Evolutionary conservation across 129 eudicot species (phyloP).

Genomic region (Pulicaria dysenterica): DNA sequence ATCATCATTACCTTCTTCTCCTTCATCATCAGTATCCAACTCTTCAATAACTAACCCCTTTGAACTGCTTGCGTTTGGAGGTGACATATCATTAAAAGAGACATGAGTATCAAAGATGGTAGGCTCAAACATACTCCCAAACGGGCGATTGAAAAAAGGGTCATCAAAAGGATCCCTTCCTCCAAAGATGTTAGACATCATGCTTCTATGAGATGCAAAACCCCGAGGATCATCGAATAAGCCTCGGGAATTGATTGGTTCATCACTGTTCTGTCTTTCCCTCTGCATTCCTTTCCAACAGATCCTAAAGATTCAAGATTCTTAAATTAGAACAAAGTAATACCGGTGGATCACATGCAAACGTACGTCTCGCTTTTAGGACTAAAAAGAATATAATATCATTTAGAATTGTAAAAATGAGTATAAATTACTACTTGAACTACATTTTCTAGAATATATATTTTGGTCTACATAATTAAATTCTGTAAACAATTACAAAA

Average conservation of each 20-base stretch:
- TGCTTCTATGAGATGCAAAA: slow-evolving; percentile 42
- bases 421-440: no score
- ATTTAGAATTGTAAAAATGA: not conserved
- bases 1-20: slow-evolving; percentile 28
- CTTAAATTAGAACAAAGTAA: not conserved
- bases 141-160: slow-evolving; percentile 67
- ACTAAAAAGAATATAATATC: not conserved
- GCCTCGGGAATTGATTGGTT: slow-evolving; percentile 20
- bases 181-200: slow-evolving; percentile 60
- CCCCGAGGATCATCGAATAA: slow-evolving; percentile 41
- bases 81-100: slow-evolving; percentile 27
- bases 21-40: slow-evolving; percentile 55
- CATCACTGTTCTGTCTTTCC: slow-evolving; percentile 39
- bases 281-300: slow-evolving; percentile 51
- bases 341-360: slow-evolving; percentile 6
- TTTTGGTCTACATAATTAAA: no score
- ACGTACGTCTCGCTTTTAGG: not conserved
- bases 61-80: slow-evolving; percentile 22
- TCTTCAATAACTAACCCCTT: slow-evolving; percentile 70
- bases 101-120: slow-evolving; percentile 33
- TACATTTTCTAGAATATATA: no score
- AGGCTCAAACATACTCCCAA: slow-evolving; percentile 48
- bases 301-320: slow-evolving; percentile 22
- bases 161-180: slow-evolving; percentile 85
- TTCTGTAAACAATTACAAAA: no score